Conservation (phyloP, 2,329 filamentous ascomycete species). For the Aspergillus vadensis region DNA sequence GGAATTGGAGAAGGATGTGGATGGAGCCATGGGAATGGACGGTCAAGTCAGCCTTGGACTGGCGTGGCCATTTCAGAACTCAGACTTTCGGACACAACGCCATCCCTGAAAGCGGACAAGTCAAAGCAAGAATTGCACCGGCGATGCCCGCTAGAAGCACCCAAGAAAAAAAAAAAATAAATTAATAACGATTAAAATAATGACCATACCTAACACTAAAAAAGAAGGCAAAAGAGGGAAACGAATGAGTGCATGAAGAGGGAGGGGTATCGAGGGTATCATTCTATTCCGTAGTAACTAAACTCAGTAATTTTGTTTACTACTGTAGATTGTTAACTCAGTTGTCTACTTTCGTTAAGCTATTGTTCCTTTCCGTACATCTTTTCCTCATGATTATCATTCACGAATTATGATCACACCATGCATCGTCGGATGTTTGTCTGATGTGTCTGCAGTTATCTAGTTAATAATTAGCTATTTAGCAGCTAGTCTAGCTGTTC, state of each 20-base stretch:
- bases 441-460: no score
- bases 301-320: no score
- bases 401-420: not conserved
- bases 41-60: not conserved
- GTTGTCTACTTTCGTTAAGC: no score
- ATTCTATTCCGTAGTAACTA: no score
- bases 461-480: no score
- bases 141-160: constrained; percentile 10
- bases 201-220: not conserved
- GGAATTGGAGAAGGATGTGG: not conserved
- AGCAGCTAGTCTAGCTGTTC: no score
- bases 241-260: not conserved
- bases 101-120: constrained; percentile 22
- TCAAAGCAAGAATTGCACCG: not conserved
- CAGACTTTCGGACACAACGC: constrained; percentile 8
- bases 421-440: not conserved
- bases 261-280: no score
- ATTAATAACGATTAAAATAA: not conserved
- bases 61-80: not conserved
- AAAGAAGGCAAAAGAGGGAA: not conserved
- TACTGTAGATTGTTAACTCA: no score
- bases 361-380: no score
- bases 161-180: constrained; percentile 6
- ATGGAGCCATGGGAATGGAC: not conserved
- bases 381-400: not conserved